Conservation (phyloP, 2,329 filamentous ascomycete genomes). For the Echinosphaeria canescens region DNA sequence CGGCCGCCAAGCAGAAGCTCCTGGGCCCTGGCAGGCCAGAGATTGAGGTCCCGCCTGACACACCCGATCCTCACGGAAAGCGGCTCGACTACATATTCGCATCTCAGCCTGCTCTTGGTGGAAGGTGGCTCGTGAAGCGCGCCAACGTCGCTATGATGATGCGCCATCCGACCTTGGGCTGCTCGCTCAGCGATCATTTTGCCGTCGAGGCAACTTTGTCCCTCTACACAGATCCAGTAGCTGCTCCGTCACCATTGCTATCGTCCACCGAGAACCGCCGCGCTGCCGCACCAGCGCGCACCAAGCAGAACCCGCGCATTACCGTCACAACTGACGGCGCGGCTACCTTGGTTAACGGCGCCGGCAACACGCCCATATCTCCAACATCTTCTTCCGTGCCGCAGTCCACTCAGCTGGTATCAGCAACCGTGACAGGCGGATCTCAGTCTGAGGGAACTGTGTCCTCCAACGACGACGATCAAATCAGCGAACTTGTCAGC, state of each 20-base stretch:
- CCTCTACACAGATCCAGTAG: too few relatives aligned
- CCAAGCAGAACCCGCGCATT: constrained; percentile 1
- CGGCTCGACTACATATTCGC: constrained; percentile 91
- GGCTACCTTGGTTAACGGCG: constrained; percentile 2
- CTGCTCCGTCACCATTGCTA: too few relatives aligned
- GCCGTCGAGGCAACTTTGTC: constrained; percentile 64
- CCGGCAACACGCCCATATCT: constrained; percentile 6
- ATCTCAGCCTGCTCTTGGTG: constrained; percentile 14
- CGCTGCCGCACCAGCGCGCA: neutral
- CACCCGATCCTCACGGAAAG: constrained; percentile 55
- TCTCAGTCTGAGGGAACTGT: too few relatives aligned
- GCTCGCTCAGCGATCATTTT: constrained; percentile 89
- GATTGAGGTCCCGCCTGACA: constrained; percentile 38
- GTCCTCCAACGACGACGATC: too few relatives aligned
- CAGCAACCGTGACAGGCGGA: too few relatives aligned
- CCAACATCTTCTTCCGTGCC: too few relatives aligned
- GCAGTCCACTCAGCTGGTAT: too few relatives aligned
- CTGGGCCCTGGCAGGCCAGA: constrained; percentile 40
- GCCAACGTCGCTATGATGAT: constrained; percentile 61
- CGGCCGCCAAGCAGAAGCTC: constrained; percentile 43
- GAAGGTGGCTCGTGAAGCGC: constrained; percentile 45
- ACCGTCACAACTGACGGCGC: constrained; percentile 6
- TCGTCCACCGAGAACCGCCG: too few relatives aligned
- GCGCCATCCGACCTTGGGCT: constrained; percentile 60
- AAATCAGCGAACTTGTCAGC: too few relatives aligned